These are phyloP conservation scores for Naganishia onofrii DNA, from an alignment of 768 basidiomycete species.

Conservation along the genomic window DNA sequence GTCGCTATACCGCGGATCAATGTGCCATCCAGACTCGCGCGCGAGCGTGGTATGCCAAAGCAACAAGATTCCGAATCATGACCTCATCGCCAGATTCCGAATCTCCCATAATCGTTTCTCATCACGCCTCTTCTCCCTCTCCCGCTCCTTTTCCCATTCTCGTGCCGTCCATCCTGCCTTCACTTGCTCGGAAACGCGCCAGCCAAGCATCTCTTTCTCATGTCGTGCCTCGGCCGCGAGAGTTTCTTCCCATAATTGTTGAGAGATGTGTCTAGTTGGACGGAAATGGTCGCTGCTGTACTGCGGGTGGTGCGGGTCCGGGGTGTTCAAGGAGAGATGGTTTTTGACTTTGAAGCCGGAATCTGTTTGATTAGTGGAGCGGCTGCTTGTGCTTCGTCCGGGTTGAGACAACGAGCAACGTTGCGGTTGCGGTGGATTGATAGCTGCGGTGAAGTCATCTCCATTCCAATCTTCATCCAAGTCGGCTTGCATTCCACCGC, in stretches of 20 bases:
- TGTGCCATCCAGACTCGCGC: too few species aligned
- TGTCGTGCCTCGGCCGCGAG: constrained; percentile 77
- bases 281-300: constrained; percentile 11
- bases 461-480: constrained; percentile 1
- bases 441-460: neutral
- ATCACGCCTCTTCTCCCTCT: constrained; percentile 36
- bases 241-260: constrained; percentile 69
- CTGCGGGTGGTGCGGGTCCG: neutral
- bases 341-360: constrained; percentile 16
- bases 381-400: neutral
- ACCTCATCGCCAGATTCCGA: constrained; percentile 43
- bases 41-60: too few species aligned
- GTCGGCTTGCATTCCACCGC: neutral
- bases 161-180: constrained; percentile 29
- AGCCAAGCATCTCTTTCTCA: constrained; percentile 73
- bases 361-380: constrained; percentile 5
- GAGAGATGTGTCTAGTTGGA: neutral
- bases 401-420: neutral
- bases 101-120: constrained; percentile 51
- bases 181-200: neutral
- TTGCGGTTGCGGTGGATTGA: neutral
- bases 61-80: neutral
- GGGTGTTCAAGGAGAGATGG: neutral
- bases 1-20: too few species aligned
- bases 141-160: constrained; percentile 35